Evolutionary conservation across 495 filamentous ascomycete genomes (phyloP), one percentile per base, ranked within the genome.

Genomic region (Recurvomyces mirabilis): DNA sequence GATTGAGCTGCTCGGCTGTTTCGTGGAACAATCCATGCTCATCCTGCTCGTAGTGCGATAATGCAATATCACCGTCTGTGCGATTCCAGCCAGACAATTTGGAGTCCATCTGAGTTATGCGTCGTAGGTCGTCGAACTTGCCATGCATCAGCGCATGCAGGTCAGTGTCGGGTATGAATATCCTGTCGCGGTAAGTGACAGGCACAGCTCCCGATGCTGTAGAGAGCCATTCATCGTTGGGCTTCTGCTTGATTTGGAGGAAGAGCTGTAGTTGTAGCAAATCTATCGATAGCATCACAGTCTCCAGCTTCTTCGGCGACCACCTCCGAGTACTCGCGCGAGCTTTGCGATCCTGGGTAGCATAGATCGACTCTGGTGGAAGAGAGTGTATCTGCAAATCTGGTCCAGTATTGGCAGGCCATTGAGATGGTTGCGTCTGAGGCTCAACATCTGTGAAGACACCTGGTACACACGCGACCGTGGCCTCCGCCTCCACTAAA

Each of bases 311-410:
- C 43, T 63, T 61, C 41, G 53, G 46, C 2, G 41, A 49, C 17
- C 51, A 55, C 24, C 46, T 20, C 17, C 37, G 45, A 5, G 36
- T 9, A 10, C 52, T 26, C 0, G 54, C 52, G 26, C 46, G 49
- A 22, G 14, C n/a, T 4, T 53, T 51, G 4, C 40, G 15, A 13
- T 45, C 14, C 19, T 56, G 49, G 2, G 38, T 22, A 29, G 62
- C 55, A 43, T 56, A 65, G 23, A 65, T 44, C 1, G 58, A 61
- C 30, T 65, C 46, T 10, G 60, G 62, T 14, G 60, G 46, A 10
- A 63, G 38, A 41, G 55, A 17, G 25, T 48, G 25, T 2, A 38
- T 21, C 22, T 45, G 30, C 17, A 61, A 35, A 1, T 44, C 18
- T 4, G 43, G 47, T n/a, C 60, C 60, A 14, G 58, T 61, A 41